phyloP scores from a whole-genome alignment of 495 filamentous ascomycete genomes.

The Aspergillus hancockii region DNA sequence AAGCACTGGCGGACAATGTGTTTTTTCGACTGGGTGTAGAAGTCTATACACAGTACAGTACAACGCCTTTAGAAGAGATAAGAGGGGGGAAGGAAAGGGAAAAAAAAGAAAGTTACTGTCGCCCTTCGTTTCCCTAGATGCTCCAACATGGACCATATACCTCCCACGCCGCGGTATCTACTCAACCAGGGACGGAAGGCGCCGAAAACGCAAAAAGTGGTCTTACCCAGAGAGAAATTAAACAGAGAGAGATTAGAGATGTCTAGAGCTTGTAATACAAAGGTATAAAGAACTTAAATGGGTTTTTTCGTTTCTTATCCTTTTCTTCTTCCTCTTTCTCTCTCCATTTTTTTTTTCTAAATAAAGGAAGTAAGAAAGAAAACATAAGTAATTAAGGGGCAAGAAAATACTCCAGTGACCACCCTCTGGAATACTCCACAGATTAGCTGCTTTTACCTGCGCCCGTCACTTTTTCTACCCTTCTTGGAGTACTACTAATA shows the following conservation, averaged over 20 bases:
- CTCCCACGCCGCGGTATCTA: not conserved
- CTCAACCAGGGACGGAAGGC: constrained; percentile 18
- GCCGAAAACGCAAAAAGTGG: constrained; percentile 20
- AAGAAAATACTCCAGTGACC: not conserved
- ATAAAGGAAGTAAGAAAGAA: not conserved
- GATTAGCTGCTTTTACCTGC: not conserved
- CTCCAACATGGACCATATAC: not conserved
- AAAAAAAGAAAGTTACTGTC: not conserved
- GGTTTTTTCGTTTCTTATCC: constrained; percentile 5
- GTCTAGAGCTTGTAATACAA: not conserved
- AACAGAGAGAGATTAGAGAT: not conserved
- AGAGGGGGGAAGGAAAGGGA: not conserved
- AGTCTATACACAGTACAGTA: not conserved
- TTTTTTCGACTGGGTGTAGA: not conserved
- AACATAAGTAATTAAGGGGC: not conserved
- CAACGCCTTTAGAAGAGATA: too few species aligned
- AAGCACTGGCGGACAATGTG: too few species aligned
- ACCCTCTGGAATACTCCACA: not conserved
- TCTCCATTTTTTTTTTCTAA: too few species aligned
- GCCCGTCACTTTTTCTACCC: not conserved
- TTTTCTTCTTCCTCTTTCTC: not conserved
- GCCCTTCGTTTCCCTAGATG: not conserved
- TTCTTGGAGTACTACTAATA: not conserved
- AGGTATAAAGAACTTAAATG: constrained; percentile 2
- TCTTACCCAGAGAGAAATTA: not conserved